A percentile compares a stretch with the other conserved stretches of the same genome.
phyloP scores from a whole-genome alignment of 2,329 filamentous ascomycete species.

The Thelonectria rubi region DNA sequence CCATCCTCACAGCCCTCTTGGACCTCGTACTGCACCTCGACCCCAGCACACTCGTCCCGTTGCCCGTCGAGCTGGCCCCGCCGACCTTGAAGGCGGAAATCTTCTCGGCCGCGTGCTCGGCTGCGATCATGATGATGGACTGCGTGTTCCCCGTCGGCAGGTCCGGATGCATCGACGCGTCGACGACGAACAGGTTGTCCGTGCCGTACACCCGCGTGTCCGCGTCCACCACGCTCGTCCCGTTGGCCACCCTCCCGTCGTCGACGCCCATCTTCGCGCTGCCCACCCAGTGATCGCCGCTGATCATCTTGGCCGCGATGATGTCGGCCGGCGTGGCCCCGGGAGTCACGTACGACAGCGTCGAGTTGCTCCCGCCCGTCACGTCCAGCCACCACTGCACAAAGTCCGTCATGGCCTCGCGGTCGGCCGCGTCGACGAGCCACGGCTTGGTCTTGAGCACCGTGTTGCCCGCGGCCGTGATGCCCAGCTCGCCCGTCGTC shows the following conservation, averaged over 20 bases:
- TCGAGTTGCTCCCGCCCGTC: conserved; percentile 34
- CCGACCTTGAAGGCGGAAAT: conserved; percentile 30
- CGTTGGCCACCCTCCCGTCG: conserved; percentile 55
- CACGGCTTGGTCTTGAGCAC: conserved; percentile 43
- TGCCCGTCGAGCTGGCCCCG: conserved; percentile 12
- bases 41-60: conserved; percentile 11
- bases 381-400: conserved; percentile 41
- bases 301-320: conserved; percentile 38
- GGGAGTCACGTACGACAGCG: conserved; percentile 35
- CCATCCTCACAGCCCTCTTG: background rate
- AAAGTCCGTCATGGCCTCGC: conserved; percentile 38
- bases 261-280: conserved; percentile 56
- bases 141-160: conserved; percentile 42
- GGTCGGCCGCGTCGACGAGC: conserved; percentile 39
- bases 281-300: conserved; percentile 42
- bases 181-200: conserved; percentile 69
- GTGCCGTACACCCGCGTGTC: conserved; percentile 68
- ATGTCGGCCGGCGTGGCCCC: conserved; percentile 33
- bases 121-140: conserved; percentile 42
- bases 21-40: background rate
- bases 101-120: conserved; percentile 41
- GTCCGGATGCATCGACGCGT: conserved; percentile 69
- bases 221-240: conserved; percentile 63
- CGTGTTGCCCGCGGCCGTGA: conserved; percentile 37
- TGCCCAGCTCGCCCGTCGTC: conserved; percentile 39